Percentiles rank a stretch among this genome's conserved stretches.
Evolutionary conservation across 2,329 filamentous ascomycete genomes (phyloP).

Genomic region (Colletotrichum tabaci): DNA sequence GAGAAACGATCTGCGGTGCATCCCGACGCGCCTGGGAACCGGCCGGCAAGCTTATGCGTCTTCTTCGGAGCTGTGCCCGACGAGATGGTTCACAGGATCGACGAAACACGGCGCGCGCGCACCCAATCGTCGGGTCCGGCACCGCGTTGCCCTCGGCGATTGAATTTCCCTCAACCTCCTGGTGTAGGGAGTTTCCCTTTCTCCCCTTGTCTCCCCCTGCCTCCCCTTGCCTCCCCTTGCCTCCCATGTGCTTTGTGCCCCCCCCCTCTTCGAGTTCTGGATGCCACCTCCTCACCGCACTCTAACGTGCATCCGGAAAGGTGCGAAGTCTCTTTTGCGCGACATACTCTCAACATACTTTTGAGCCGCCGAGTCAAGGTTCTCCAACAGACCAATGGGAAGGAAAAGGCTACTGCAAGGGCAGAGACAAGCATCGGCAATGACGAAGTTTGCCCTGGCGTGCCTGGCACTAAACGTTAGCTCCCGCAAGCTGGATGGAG

Average conservation of each 20-base stretch:
- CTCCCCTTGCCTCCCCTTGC: not conserved
- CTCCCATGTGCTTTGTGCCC: not conserved
- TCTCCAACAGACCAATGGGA: slow-evolving; percentile 9
- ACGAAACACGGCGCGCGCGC: slow-evolving; percentile 21
- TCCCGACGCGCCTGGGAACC: slow-evolving; percentile 10
- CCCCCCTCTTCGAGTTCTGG: not conserved
- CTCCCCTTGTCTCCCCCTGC: not conserved
- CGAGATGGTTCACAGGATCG: slow-evolving; percentile 14
- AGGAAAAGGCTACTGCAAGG: not conserved
- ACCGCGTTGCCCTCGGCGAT: slow-evolving; percentile 13
- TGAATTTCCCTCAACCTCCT: slow-evolving; percentile 15
- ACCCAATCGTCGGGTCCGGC: not conserved
- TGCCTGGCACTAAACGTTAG: slow-evolving; percentile 38
- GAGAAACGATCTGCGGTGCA: slow-evolving; percentile 25
- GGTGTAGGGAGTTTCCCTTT: not conserved
- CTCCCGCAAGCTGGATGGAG: slow-evolving; percentile 20
- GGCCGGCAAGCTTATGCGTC: slow-evolving; percentile 14
- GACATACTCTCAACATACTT: not conserved
- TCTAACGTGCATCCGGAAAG: slow-evolving; percentile 9
- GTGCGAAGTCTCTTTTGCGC: slow-evolving; percentile 8
- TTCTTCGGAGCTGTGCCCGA: not conserved
- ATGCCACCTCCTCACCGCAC: slow-evolving; percentile 1
- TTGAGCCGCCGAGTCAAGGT: slow-evolving; percentile 16
- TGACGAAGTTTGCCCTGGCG: slow-evolving; percentile 39
- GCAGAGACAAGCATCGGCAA: slow-evolving; percentile 13